Conservation (phyloP, 2,329 filamentous ascomycete species). For the Rhinocladiella mackenziei region DNA sequence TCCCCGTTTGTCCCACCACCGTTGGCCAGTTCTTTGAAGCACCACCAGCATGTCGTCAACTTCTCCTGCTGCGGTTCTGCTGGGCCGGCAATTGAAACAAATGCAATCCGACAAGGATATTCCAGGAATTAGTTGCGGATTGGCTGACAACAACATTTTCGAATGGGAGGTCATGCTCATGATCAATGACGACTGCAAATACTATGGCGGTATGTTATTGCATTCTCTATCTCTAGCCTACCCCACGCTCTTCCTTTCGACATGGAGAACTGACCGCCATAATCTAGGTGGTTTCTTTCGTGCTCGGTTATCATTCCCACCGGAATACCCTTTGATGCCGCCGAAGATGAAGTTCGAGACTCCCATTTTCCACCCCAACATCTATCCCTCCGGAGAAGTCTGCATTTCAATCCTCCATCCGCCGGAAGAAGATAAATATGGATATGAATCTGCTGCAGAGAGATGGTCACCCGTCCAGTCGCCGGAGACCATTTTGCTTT, state of each 20-base stretch:
- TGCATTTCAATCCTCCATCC: conserved; percentile 98
- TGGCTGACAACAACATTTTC: conserved; percentile 83
- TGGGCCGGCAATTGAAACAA: conserved; percentile 83
- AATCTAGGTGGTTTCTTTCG: conserved; percentile 83
- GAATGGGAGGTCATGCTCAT: conserved; percentile 99
- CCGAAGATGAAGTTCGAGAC: conserved; percentile 82
- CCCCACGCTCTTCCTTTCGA: background rate
- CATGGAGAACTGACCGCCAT: background rate
- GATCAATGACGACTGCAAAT: conserved; percentile 91
- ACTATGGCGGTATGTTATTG: conserved; percentile 72
- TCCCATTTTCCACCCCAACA: conserved; percentile 88
- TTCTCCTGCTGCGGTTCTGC: conserved; percentile 64
- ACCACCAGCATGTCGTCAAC: conserved; percentile 38
- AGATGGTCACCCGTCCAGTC: conserved; percentile 94
- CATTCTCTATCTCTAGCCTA: background rate
- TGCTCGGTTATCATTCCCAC: conserved; percentile 76
- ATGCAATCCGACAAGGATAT: conserved; percentile 91
- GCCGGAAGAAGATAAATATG: conserved; percentile 87
- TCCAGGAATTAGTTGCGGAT: conserved; percentile 86
- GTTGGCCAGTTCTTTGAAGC: too few relatives aligned
- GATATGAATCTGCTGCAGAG: conserved; percentile 86
- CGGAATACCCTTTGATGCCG: conserved; percentile 79
- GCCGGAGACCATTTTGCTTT: conserved; percentile 88
- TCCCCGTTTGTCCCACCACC: too few relatives aligned
- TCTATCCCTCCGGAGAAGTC: conserved; percentile 73